Evolutionary conservation across 768 basidiomycete genomes (phyloP), one percentile per base, ranked within the genome.

Genomic region (Omphalotus guepiniiformis): DNA sequence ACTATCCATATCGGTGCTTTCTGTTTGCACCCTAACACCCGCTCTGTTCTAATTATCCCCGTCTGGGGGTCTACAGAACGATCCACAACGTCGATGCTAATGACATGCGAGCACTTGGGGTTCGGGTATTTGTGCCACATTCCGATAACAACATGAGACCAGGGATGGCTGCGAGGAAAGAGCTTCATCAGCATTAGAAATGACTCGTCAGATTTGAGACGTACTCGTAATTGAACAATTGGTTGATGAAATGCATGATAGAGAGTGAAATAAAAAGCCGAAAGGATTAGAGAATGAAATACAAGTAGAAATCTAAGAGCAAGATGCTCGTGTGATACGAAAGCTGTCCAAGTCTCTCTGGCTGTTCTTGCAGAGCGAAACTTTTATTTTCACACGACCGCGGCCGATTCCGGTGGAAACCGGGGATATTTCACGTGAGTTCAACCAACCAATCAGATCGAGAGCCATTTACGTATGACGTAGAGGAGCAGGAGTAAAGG

Each of bases 81-180:
- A 70, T 92, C 87, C 47, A 95, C 51, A 23, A 93, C 91, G 65
- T 93, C 90, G 60, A 93, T 78, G 54, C 86, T 88, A 55, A 91
- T 73, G 55, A 93, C 91, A 63, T 93, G 91, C 19, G 86, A 79
- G 67, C 90, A 92, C 59, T 88, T 88, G 44, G 92, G 86, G 64
- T 95, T 95, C 42, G 93, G 93, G 66, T 96, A 96, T 75, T 96
- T 96, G 55, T 86, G 84, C 87, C 91, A 93, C 77, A 95, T 88
- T 54, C 88, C 89, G 60, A 88, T 85, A 52, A 93, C 82, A 55
- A 94, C 91, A 71, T 92, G 90, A 51, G 83, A 76, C 85, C 93
- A 94, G 34, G 91, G 78, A 61, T 93, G 90, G 52, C 93, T 96
- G 37, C 36, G 4, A 45, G 48, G 49, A 48, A 34, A 52, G 46